phyloP scores from a whole-genome alignment of 345 rosid genomes.

The Cardamine occulta region DNA sequence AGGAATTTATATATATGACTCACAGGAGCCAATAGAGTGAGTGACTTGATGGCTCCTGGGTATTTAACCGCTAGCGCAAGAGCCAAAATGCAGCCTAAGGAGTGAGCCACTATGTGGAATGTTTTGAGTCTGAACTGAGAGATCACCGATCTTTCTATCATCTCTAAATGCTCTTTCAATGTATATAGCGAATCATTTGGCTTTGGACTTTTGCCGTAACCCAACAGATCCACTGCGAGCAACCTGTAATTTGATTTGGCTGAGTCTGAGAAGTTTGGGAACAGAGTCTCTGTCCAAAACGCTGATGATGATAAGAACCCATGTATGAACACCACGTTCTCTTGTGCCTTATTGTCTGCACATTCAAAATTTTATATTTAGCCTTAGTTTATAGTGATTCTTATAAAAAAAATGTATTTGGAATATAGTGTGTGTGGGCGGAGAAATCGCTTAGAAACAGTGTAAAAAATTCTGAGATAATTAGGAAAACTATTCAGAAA shows the following conservation, averaged over 20 bases:
- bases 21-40: slow-evolving; percentile 92
- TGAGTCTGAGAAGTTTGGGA: slow-evolving; percentile 78
- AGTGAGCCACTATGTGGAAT: slow-evolving; percentile 96
- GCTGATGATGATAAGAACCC: slow-evolving; percentile 98
- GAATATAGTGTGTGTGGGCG: neutral
- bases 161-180: slow-evolving; percentile 82
- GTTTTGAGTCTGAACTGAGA: slow-evolving; percentile 69
- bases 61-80: slow-evolving; percentile 86
- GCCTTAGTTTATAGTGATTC: neutral
- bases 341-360: slow-evolving; percentile 55
- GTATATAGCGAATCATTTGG: slow-evolving; percentile 93
- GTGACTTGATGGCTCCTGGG: slow-evolving; percentile 78
- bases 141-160: slow-evolving; percentile 83
- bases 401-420: neutral
- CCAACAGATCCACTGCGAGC: slow-evolving; percentile 81
- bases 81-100: slow-evolving; percentile 98
- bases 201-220: slow-evolving; percentile 96
- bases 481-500: neutral
- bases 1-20: slow-evolving; percentile 35
- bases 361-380: slow-evolving; percentile 17
- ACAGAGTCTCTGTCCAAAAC: slow-evolving; percentile 95
- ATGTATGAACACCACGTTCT: slow-evolving; percentile 88
- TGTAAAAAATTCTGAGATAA: neutral
- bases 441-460: neutral
- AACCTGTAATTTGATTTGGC: slow-evolving; percentile 73